These are phyloP conservation scores for Trichosporon sp. DNA, from an alignment of 1,284 basidiomycete species.

Conservation along the genomic window DNA sequence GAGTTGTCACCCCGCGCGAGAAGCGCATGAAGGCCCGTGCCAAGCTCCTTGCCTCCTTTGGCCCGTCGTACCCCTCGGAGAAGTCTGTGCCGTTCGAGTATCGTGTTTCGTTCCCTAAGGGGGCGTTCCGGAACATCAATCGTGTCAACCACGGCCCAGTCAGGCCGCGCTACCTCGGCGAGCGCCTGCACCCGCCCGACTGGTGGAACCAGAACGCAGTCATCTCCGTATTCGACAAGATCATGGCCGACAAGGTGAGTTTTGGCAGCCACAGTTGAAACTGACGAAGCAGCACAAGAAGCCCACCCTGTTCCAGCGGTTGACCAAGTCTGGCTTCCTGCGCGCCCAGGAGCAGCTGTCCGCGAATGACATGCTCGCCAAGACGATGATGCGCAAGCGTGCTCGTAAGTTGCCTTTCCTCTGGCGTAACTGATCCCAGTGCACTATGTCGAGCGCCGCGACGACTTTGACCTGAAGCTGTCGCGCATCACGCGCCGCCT, in stretches of 20 bases:
- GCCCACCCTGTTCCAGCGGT: constrained; percentile 78
- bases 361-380: constrained; percentile 72
- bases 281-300: constrained; percentile 64
- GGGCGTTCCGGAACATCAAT: constrained; percentile 53
- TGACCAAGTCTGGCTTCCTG: constrained; percentile 63
- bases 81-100: constrained; percentile 60
- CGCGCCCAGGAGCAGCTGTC: constrained; percentile 69
- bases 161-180: constrained; percentile 37
- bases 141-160: constrained; percentile 28
- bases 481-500: constrained; percentile 46
- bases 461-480: constrained; percentile 78
- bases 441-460: constrained; percentile 86
- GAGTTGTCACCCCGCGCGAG: constrained; percentile 72
- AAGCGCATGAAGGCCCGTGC: constrained; percentile 79
- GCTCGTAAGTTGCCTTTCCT: constrained; percentile 28
- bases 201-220: constrained; percentile 91
- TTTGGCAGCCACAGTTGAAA: constrained; percentile 15
- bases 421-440: constrained; percentile 20
- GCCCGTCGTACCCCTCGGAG: constrained; percentile 50
- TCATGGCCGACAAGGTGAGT: constrained; percentile 75
- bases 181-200: constrained; percentile 71
- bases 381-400: constrained; percentile 66
- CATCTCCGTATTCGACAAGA: constrained; percentile 80
- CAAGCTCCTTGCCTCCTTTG: constrained; percentile 70
- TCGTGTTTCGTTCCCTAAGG: constrained; percentile 90